Evolutionary conservation across 139 green algal genomes (phyloP), one percentile per base, ranked within the genome.

Genomic region (Coccomyxa sp.): DNA sequence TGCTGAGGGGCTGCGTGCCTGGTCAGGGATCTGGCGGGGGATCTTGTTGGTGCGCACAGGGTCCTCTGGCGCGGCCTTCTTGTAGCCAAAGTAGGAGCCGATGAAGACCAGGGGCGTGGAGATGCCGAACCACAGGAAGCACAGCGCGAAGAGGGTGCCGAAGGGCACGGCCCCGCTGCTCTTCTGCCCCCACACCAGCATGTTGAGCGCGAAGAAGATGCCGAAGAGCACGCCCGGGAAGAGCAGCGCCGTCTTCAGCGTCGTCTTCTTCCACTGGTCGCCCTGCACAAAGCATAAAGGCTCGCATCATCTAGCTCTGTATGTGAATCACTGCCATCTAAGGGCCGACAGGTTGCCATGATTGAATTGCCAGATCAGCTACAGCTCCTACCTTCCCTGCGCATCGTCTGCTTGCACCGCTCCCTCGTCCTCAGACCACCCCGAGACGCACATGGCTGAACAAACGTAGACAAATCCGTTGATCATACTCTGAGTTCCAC

Each of bases 11-110:
- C 36, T 35, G 29, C 70, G 35, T 0, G 27, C 71, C 39, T 99
- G 96, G 80, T 97, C 91, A 0, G 96, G 96, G 41, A 99, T 93
- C 89, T 99, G 96, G 68, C 96, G 86, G 0, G 96, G 96, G 79
- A 99, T 99, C 85, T 98, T 98, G 90, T 99, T 99, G 39, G 96
- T 99, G 58, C 96, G 89, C 40, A 99, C 95, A 6, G 96, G 96
- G 75, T 95, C 90, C 33, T 98, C 92, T 22, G 86, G 78, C 0
- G 92, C 87, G 6, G 93, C 82, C 84, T 91, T 93, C 86, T 96
- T 97, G 92, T 97, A 98, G 39, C 96, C 96, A 74, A 98, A 96
- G 84, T 98, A 98, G 55, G 87, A 92, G 37, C 96, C 96, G 1
- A 98, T 82, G 74, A 98, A 99, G 39, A 97, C 93, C 6, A 99